Conservation (phyloP, 495 filamentous ascomycete species). For the Evernia prunastri region DNA sequence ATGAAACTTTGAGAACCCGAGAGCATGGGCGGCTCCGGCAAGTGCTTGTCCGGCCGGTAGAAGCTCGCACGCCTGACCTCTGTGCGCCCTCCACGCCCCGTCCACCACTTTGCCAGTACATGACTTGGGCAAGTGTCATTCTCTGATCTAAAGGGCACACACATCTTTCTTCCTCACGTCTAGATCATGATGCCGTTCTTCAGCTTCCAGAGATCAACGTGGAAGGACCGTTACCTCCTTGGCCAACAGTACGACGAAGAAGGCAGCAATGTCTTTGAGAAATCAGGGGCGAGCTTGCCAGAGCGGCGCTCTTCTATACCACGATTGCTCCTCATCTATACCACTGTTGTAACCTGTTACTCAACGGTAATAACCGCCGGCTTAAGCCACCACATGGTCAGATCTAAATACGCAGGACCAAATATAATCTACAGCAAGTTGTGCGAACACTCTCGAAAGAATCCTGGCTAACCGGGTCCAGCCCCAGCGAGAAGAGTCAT, state of each 20-base stretch:
- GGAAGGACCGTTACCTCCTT: neutral
- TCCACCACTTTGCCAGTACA: neutral
- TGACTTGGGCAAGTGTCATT: neutral
- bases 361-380: neutral
- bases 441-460: neutral
- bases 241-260: neutral
- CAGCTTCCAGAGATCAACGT: neutral
- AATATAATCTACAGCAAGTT: slow-evolving; percentile 2
- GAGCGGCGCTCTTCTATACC: neutral
- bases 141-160: neutral
- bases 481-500: neutral
- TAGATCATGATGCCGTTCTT: neutral
- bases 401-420: slow-evolving; percentile 6
- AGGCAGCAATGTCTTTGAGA: neutral
- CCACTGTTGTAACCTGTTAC: neutral
- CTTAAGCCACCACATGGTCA: neutral
- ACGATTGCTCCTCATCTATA: neutral
- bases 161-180: neutral
- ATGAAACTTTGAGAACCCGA: neutral
- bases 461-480: neutral
- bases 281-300: neutral
- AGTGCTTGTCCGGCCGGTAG: neutral
- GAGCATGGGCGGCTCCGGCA: neutral
- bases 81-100: neutral
- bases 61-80: neutral